Evolutionary conservation across 495 filamentous ascomycete genomes (phyloP), one percentile per base, ranked within the genome.

Genomic region (Podospora pseudopauciseta): DNA sequence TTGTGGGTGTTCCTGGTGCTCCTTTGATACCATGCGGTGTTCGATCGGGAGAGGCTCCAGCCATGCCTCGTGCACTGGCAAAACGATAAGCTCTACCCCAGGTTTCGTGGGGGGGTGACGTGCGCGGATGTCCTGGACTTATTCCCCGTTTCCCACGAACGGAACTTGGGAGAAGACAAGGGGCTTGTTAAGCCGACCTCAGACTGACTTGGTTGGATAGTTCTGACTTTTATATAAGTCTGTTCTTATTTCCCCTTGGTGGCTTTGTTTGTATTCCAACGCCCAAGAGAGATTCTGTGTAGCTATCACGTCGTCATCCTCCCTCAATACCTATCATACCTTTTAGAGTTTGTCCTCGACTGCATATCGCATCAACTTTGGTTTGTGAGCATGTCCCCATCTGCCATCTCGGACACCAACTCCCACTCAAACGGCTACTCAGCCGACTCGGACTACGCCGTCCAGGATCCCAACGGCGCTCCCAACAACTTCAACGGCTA

Each of bases 401-500:
- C 88, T 68, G 91, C 89, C 39, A 86, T 90, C 75, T 85, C 87
- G 27, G 82, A 83, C 65, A 82, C 80, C 56, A 81, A 86, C 64
- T 72, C 72, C 62, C 77, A 81, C 64, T 75, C 76, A 65, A 72
- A 73, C 59, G 2, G 79, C 59, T 76, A 80, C 65, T 75, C 80
- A 28, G 80, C 80, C 39, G 74, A 79, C 63, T 74, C 76, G 60
- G 80, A 81, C 44, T 79, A 81, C 64, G 78, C 81, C 69, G 70
- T 79, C 65, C 78, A 85, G 72, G 70, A 75, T 67, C 75, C 76
- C 66, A 20, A 15, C 55, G 23, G n/a, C 23, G 19, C 60, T 55
- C 74, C 86, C 65, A 49, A 49, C 39, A 86, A 85, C 74, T 95
- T 93, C 80, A 85, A 85, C 27, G 92, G 92, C 76, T 97, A 96